Percentiles rank a stretch among this genome's conserved stretches.
phyloP scores from a whole-genome alignment of 805 yeast species.

The Zygotorulaspora danielsina region DNA sequence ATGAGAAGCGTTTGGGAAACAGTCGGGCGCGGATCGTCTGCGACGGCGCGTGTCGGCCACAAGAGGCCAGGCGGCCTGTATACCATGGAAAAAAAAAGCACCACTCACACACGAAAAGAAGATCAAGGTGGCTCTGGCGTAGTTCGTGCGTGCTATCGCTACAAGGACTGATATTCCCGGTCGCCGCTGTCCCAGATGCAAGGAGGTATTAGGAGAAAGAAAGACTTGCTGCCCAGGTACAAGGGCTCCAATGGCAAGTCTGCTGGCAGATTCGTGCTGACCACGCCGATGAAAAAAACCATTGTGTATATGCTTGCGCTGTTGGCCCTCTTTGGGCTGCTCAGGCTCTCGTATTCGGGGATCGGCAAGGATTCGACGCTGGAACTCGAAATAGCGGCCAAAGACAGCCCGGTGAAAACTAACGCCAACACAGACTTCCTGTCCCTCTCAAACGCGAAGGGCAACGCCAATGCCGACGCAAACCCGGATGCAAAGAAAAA shows the following conservation, averaged over 20 bases:
- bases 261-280: slow-evolving; percentile 31
- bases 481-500: slow-evolving; percentile 6
- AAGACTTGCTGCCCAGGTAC: slow-evolving; percentile 42
- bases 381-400: slow-evolving; percentile 21
- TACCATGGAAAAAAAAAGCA: too few relatives aligned
- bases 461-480: not conserved
- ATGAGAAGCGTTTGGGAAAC: not conserved
- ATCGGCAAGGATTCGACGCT: slow-evolving; percentile 22
- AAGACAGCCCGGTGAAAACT: slow-evolving; percentile 1
- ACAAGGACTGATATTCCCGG: too few relatives aligned
- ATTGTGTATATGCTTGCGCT: slow-evolving; percentile 39
- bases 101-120: too few relatives aligned
- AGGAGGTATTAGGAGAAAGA: slow-evolving; percentile 35
- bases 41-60: too few relatives aligned
- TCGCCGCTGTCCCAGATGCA: too few relatives aligned
- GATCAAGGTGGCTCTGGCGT: too few relatives aligned
- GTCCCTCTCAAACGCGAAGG: not conserved
- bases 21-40: not conserved
- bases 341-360: slow-evolving; percentile 22
- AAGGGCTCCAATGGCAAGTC: slow-evolving; percentile 22
- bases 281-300: slow-evolving; percentile 48
- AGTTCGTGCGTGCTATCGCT: too few relatives aligned
- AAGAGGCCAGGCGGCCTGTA: not conserved
- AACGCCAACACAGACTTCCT: not conserved
- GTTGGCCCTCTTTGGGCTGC: slow-evolving; percentile 32